Percentiles rank a stretch among this genome's conserved stretches.
These are phyloP conservation scores for Oenanthe javanica DNA, from an alignment of 140 eudicot genomes.

Conservation along the genomic window DNA sequence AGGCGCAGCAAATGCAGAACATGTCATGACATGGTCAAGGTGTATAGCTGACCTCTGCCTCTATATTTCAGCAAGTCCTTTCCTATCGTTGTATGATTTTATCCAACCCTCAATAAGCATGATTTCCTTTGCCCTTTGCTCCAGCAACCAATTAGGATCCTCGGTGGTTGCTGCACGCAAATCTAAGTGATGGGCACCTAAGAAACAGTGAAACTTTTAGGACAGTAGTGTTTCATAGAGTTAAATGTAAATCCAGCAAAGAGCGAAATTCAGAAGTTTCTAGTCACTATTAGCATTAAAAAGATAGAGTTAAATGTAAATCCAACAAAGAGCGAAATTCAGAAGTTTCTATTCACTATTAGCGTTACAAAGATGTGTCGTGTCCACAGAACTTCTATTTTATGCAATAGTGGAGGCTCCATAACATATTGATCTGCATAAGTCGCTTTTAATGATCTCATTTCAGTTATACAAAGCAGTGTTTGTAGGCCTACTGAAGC, in stretches of 20 bases:
- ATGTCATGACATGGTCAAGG: background rate
- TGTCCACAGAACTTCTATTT: background rate
- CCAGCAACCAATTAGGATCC: constrained; percentile 90
- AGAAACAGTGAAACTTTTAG: background rate
- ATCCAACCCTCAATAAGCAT: constrained; percentile 64
- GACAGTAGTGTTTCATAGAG: background rate
- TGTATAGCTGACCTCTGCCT: background rate
- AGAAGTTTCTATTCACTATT: background rate
- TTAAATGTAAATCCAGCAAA: background rate
- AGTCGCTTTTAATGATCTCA: background rate
- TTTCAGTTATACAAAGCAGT: background rate
- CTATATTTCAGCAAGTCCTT: constrained; percentile 13
- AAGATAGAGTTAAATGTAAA: background rate
- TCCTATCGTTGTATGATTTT: constrained; percentile 26
- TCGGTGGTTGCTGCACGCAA: constrained; percentile 57
- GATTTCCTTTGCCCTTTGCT: constrained; percentile 61
- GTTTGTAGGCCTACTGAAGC: background rate
- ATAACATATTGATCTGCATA: background rate
- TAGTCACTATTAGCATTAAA: background rate
- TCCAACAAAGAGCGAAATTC: no score
- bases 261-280: background rate
- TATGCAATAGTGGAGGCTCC: background rate
- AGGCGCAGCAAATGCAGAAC: background rate
- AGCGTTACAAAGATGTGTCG: no score
- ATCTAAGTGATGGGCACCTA: constrained; percentile 97